Evolutionary conservation across 2,329 filamentous ascomycete genomes (phyloP).

Genomic region (Stagonosporopsis cucurbitacearum): DNA sequence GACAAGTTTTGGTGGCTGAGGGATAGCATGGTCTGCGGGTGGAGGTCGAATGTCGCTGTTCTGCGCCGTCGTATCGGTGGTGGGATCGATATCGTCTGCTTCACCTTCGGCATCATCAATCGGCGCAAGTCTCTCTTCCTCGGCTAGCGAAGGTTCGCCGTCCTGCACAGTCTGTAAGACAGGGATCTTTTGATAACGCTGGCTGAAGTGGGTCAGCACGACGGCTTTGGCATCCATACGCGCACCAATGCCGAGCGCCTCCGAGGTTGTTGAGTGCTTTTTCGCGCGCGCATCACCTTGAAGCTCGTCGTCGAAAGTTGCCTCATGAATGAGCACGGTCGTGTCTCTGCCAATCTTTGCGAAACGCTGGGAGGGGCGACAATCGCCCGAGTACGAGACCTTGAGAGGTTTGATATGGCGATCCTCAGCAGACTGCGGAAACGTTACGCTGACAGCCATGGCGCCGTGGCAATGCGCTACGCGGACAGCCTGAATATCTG

Average conservation of each 20-base stretch:
- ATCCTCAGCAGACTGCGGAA: conserved; percentile 59
- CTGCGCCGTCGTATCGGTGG: conserved; percentile 20
- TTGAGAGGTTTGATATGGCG: conserved; percentile 67
- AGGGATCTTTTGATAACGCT: conserved; percentile 83
- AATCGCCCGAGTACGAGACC: conserved; percentile 93
- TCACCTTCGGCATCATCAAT: conserved; percentile 41
- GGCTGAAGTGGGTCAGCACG: conserved; percentile 91
- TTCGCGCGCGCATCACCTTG: conserved; percentile 79
- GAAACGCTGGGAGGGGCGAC: conserved; percentile 73
- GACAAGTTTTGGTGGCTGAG: conserved; percentile 17
- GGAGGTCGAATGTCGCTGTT: conserved; percentile 32
- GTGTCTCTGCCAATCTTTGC: conserved; percentile 72
- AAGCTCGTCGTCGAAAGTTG: conserved; percentile 91
- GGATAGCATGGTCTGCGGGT: conserved; percentile 8
- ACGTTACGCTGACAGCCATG: conserved; percentile 77
- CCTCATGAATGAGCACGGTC: conserved; percentile 91
- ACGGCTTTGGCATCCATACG: conserved; percentile 81
- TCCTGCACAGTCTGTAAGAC: conserved; percentile 53
- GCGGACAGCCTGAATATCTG: conserved; percentile 67
- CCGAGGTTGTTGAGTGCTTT: conserved; percentile 86
- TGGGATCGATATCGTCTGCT: conserved; percentile 29
- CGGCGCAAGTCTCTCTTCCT: not conserved
- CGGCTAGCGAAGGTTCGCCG: conserved; percentile 24
- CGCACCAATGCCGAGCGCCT: conserved; percentile 79
- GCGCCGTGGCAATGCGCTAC: conserved; percentile 84